Evolutionary conservation across 2,329 filamentous ascomycete genomes (phyloP).

Genomic region (Fusarium scirpi): DNA sequence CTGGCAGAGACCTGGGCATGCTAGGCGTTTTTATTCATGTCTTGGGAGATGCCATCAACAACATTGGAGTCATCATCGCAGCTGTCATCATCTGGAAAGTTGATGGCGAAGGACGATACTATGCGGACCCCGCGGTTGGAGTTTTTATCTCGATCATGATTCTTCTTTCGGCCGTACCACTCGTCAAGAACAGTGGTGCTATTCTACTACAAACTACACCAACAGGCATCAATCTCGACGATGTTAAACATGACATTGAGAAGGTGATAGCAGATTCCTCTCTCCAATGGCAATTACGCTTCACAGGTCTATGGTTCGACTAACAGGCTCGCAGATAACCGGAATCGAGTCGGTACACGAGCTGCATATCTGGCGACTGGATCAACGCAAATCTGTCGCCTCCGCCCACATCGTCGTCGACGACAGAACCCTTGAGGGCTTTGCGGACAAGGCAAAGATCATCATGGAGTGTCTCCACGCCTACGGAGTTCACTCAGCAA

Average conservation of each 20-base stretch:
- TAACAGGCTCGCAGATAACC: slow-evolving; percentile 63
- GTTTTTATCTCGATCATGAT: slow-evolving; percentile 81
- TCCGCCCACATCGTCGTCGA: slow-evolving; percentile 76
- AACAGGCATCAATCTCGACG: slow-evolving; percentile 66
- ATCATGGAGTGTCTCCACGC: slow-evolving; percentile 77
- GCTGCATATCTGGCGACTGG: slow-evolving; percentile 79
- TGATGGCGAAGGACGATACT: slow-evolving; percentile 69
- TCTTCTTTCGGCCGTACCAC: slow-evolving; percentile 70
- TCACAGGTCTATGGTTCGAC: neutral
- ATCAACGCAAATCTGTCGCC: slow-evolving; percentile 76
- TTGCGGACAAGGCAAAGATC: slow-evolving; percentile 70
- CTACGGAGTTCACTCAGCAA: slow-evolving; percentile 78
- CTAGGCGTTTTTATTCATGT: slow-evolving; percentile 78
- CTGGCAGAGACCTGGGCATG: slow-evolving; percentile 74
- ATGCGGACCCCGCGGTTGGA: slow-evolving; percentile 77
- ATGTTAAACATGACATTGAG: slow-evolving; percentile 77
- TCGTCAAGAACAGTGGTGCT: slow-evolving; percentile 70
- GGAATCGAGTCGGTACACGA: slow-evolving; percentile 77
- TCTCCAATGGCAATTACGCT: neutral
- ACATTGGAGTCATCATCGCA: slow-evolving; percentile 78
- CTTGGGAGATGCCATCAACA: slow-evolving; percentile 79
- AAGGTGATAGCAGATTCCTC: slow-evolving; percentile 56
- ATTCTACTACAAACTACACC: slow-evolving; percentile 78
- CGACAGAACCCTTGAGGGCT: slow-evolving; percentile 66
- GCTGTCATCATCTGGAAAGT: slow-evolving; percentile 77